Evolutionary conservation across 768 basidiomycete species (phyloP), one percentile per base, ranked within the genome.

Genomic region (Phylloporus arenicola): DNA sequence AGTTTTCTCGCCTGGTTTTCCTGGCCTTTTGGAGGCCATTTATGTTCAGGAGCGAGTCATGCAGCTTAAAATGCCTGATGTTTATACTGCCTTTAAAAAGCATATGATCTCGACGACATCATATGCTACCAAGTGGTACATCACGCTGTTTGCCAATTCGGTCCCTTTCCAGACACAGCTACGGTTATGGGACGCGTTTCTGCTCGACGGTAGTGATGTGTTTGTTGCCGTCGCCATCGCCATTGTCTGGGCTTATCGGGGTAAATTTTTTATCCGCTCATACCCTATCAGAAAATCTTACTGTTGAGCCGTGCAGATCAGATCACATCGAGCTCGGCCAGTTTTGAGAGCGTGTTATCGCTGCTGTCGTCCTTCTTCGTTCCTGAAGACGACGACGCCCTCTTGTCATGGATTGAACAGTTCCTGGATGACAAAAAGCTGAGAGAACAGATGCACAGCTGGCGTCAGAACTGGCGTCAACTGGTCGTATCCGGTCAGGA

Each of bases 61-160:
- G 66, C 82, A 94, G 66, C 75, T 76, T 53, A 80, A 88, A 74
- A 86, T 98, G 84, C 96, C 96, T 0, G 84, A 80, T 24, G 91
- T 98, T 24, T 94, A 88, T 60, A 75, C 74, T 17, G 84, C 89
- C 17, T 93, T 97, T 71, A 81, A 83, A 71, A 85, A 81, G 59
- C 86, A 97, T 59, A 86, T 81, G 79, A 87, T 99, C 51, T 88
- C 88, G 8, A 93, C 92, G 12, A 94, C 93, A 25, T 83, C 91
- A 17, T 99, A 95, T 70, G 93, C 93, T 24, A 97, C 95, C 2
- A 98, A 98, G 69, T 98, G 96, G 96, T 99, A 97, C 65, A 98
- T 99, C 68, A 98, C 96, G 3, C 74, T 98, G 13, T 99, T 97
- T 62, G 83, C 93, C 44, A 96, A 95, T 64, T 89, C 90, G 0